phyloP scores from a whole-genome alignment of 306 rosid species.

The Carpinus fangiana region DNA sequence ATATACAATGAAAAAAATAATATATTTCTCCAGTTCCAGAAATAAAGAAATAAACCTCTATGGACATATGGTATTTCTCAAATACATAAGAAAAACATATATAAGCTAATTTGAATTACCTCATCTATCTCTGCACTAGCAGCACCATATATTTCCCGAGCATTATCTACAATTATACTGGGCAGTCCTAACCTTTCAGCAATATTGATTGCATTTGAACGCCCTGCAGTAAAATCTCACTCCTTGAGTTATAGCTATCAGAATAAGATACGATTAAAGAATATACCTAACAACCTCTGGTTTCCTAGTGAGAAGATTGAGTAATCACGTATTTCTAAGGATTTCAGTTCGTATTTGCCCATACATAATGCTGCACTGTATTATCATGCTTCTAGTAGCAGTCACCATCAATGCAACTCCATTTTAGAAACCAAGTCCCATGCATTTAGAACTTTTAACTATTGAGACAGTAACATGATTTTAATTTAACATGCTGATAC shows the following conservation, averaged over 20 bases:
- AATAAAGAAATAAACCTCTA: background rate
- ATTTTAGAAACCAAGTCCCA: background rate
- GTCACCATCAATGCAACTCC: background rate
- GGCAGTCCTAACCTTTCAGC: slow-evolving; percentile 92
- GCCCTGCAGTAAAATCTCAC: slow-evolving; percentile 50
- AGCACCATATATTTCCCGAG: slow-evolving; percentile 82
- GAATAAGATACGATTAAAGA: slow-evolving; percentile 8
- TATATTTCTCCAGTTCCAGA: background rate
- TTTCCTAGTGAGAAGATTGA: background rate
- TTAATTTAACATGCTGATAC: background rate
- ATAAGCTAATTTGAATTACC: slow-evolving; percentile 44
- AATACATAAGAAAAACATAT: background rate
- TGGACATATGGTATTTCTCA: slow-evolving; percentile 9
- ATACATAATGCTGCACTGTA: background rate
- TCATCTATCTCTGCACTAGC: slow-evolving; percentile 95
- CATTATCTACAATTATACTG: slow-evolving; percentile 55
- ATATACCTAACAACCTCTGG: slow-evolving; percentile 16
- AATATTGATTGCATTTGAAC: slow-evolving; percentile 89
- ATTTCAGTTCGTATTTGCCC: background rate
- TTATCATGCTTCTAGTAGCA: background rate
- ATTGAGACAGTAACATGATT: background rate
- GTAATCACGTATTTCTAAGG: background rate
- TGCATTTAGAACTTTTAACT: background rate
- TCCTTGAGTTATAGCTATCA: slow-evolving; percentile 1
- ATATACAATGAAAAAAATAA: background rate